Evolutionary conservation across 2,329 filamentous ascomycete genomes (phyloP), one percentile per base, ranked within the genome.

Genomic region (Leptoxyphium fumago): DNA sequence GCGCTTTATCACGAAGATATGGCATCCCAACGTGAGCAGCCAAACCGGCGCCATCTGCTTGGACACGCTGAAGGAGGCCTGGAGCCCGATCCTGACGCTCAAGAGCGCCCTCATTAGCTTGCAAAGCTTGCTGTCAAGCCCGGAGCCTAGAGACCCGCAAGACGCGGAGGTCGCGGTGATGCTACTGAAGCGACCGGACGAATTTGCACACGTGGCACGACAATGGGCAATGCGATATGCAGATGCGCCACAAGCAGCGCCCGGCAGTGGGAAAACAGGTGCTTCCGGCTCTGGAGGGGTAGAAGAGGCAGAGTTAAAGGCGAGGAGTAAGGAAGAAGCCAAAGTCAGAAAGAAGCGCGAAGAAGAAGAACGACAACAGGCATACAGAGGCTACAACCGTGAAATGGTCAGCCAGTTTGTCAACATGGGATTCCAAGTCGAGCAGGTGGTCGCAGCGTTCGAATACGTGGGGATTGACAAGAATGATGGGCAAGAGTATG

Each of bases 1-100:
- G 82, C 82, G 78, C 55, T 96, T 96, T 59, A 76, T 82, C 51
- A 98, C 91, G 50, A 88, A 82, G 64, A 82, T 96, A 54, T 98
- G 88, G 88, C 91, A 98, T 63, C 91, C 91, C 29, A 98, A 98
- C 60, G 78, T 98, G 66, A 93, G 84, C 72, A 46, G 42, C 10
- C 49, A 96, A 86, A 61, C 58, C 2, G 91, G 91, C 45, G 89
- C 88, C 21, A 98, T 98, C 61, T 98, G 91, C 59, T 78, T 98
- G 44, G 91, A 98, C 61, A 96, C 88, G 0, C 75, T 98, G 13
- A 81, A 83, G 9, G 76, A 76, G 10, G 86, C 84, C 54, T 98
- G 91, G 91, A 94, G 89, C 5, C 91, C 91, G 0, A 88, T 98
- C 18, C 75, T 95, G 48, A 98, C 89, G 11, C 89, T 98, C 63